Conservation (phyloP, 306 rosid genomes). For the Neltuma alba region DNA sequence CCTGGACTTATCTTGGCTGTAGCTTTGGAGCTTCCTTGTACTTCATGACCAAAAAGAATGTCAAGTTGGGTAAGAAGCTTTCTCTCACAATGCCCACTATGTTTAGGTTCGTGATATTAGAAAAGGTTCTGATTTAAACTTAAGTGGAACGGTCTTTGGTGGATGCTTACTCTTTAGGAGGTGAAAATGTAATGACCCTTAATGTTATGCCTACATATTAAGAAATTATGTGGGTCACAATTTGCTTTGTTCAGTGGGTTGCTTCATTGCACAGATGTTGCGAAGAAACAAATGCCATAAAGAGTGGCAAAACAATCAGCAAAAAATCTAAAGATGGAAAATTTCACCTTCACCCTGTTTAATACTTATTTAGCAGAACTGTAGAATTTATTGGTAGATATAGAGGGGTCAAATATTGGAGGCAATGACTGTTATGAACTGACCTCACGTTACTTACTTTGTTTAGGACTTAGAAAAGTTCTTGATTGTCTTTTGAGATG, state of each 20-base stretch:
- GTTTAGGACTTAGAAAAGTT: neutral
- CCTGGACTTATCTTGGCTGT: constrained; percentile 98
- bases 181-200: neutral
- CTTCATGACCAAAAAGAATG: constrained; percentile 90
- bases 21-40: constrained; percentile 99
- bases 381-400: constrained; percentile 23
- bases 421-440: constrained; percentile 18
- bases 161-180: neutral
- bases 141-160: neutral
- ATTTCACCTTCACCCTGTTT: constrained; percentile 14
- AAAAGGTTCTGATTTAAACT: neutral
- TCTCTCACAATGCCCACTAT: constrained; percentile 19
- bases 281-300: constrained; percentile 20
- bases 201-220: no score
- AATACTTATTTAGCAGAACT: constrained; percentile 1
- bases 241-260: neutral
- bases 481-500: constrained; percentile 8
- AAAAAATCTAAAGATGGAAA: neutral
- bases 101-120: neutral
- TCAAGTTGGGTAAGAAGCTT: constrained; percentile 74
- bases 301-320: constrained; percentile 14
- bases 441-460: neutral
- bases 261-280: constrained; percentile 7
- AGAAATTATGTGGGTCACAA: no score
- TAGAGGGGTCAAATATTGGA: constrained; percentile 11